A percentile compares a stretch with the other conserved stretches of the same genome.
Conservation (phyloP, 2,329 filamentous ascomycete species). For the Nemania diffusa region DNA sequence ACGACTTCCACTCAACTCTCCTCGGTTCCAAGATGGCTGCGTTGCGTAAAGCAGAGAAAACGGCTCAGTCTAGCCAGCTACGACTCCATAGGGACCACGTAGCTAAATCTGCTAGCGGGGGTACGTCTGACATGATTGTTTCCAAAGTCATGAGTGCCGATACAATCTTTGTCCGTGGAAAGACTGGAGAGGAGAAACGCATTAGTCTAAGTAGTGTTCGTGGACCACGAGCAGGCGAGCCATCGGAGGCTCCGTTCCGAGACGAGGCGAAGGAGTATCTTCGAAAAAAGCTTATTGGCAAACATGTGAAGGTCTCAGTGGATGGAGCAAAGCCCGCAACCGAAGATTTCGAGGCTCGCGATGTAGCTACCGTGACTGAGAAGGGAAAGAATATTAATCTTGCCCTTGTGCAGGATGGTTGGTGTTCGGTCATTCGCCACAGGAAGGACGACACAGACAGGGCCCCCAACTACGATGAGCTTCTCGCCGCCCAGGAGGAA, state of each 20-base stretch:
- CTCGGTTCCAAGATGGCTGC: constrained; percentile 88
- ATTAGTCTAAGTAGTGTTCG: constrained; percentile 93
- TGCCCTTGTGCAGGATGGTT: constrained; percentile 88
- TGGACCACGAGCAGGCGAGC: constrained; percentile 88
- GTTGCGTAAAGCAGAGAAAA: constrained; percentile 86
- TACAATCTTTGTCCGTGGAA: constrained; percentile 86
- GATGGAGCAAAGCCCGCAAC: constrained; percentile 91
- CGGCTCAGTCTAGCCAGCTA: constrained; percentile 79
- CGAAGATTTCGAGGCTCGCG: constrained; percentile 92
- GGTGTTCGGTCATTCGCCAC: constrained; percentile 93
- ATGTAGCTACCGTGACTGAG: constrained; percentile 87
- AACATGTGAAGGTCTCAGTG: constrained; percentile 88
- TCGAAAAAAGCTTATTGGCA: constrained; percentile 92
- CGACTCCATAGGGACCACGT: constrained; percentile 86
- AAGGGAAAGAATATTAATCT: constrained; percentile 90
- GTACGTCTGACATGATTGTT: constrained; percentile 82
- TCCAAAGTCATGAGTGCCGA: constrained; percentile 89
- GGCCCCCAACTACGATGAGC: constrained; percentile 91
- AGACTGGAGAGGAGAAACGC: constrained; percentile 85
- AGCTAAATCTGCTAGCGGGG: constrained; percentile 70
- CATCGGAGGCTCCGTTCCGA: constrained; percentile 86
- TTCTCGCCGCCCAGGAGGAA: constrained; percentile 80
- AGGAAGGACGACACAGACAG: constrained; percentile 94
- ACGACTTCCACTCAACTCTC: constrained; percentile 94
- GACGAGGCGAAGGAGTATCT: constrained; percentile 97